Evolutionary conservation across 176 grass and related monocot species (phyloP).

Genomic region (Cocos nucifera): DNA sequence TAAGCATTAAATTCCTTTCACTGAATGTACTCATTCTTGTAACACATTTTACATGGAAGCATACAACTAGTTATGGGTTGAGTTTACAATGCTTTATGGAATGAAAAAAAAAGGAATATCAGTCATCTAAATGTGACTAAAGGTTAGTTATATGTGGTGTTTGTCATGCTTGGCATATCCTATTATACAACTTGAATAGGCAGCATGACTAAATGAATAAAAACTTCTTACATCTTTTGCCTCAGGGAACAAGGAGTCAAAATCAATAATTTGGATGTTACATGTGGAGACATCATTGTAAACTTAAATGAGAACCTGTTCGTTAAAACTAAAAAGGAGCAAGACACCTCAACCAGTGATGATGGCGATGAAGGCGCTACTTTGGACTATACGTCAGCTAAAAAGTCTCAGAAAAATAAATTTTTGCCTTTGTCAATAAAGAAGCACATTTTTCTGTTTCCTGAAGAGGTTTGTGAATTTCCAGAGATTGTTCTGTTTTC

Average conservation of each 20-base stretch:
- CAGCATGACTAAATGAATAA: not conserved
- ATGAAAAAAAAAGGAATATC: too few species aligned
- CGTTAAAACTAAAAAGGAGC: conserved; percentile 43
- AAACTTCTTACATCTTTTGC: conserved; percentile 12
- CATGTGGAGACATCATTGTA: conserved; percentile 28
- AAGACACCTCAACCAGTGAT: conserved; percentile 28
- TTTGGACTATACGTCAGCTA: conserved; percentile 35
- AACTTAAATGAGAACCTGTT: conserved; percentile 78
- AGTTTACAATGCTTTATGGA: too few species aligned
- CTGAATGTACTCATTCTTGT: too few species aligned
- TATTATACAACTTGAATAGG: conserved; percentile 1
- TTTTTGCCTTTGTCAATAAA: conserved; percentile 51
- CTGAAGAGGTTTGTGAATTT: conserved; percentile 79
- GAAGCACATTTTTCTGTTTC: conserved; percentile 66
- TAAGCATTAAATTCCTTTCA: too few species aligned
- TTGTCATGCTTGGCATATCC: not conserved
- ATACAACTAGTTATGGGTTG: too few species aligned
- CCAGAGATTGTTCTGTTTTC: conserved; percentile 10
- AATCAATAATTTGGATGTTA: conserved; percentile 33
- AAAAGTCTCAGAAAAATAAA: conserved; percentile 43
- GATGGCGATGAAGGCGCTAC: conserved; percentile 39
- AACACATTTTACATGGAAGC: too few species aligned
- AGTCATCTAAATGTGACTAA: too few species aligned
- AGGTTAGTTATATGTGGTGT: not conserved
- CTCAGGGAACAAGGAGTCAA: conserved; percentile 35